Evolutionary conservation across 2,329 filamentous ascomycete species (phyloP), one percentile per base, ranked within the genome.

Genomic region (Chrysosporium keratinophilum): DNA sequence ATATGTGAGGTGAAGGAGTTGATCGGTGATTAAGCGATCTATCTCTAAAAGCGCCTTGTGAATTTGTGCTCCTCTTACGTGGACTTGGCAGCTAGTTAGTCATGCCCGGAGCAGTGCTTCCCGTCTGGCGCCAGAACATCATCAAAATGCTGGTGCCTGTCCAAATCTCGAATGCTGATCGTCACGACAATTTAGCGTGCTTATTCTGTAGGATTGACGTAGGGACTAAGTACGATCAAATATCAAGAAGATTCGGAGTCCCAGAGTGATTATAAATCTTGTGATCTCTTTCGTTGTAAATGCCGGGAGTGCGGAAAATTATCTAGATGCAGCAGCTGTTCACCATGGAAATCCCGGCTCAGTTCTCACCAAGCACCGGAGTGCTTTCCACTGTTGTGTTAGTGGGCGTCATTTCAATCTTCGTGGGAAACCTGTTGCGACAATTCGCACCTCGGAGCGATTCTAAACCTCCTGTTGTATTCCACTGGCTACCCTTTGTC

Each of bases 391-490:
- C 44, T 12, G 28, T 47, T 11, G 14, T 50, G 35, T 14, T 50
- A n/a, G n/a, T 50, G 5, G 35, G 35, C 14, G 35, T 50, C 14
- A 23, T 50, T 19, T 28, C 47, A 20, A 20, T 33, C 7, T 40
- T 50, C 35, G 12, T 50, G 7, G 34, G 19, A 15, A 94, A 96
- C 68, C 81, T 95, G 60, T 64, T 85, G 61, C 77, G 77, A 57
- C 89, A 95, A 71, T 60, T 91, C 50, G 73, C 95, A 56, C 79
- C 87, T 73, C 84, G 79, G 72, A 88, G 88, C 61, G 79, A 82
- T 54, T 34, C 39, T 65, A 84, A 87, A 35, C 86, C 86, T 4
- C 87, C 87, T 1, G 62, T 90, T 55, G 85, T 91, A 58, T 91
- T 90, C 69, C 85, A 88, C 70, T 87, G 81, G 80, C 78, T 91